phyloP scores from a whole-genome alignment of 192 early-diverging fungal species.

The Cetraspora pellucida region DNA sequence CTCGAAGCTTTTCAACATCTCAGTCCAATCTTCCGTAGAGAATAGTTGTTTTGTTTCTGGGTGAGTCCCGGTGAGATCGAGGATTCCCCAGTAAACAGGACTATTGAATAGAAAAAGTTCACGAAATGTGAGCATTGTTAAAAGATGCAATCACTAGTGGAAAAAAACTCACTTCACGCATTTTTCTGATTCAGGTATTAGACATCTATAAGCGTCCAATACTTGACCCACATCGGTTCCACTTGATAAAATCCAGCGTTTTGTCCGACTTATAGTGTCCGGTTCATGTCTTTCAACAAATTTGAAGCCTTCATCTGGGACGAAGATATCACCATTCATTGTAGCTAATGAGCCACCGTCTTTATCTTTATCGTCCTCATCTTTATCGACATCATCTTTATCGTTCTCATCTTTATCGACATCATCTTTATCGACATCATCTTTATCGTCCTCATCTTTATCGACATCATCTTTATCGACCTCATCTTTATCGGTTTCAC shows the following conservation, averaged over 20 bases:
- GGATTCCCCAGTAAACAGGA: slow-evolving; percentile 36
- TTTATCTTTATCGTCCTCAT: background rate
- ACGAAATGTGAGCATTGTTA: slow-evolving; percentile 28
- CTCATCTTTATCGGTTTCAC: background rate
- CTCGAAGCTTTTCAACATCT: slow-evolving; percentile 36
- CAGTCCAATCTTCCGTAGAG: slow-evolving; percentile 26
- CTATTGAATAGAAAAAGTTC: slow-evolving; percentile 18
- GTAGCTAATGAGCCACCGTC: background rate
- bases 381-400: background rate
- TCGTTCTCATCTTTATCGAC: background rate
- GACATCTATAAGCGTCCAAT: slow-evolving; percentile 5
- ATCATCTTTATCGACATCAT: background rate
- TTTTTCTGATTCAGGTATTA: slow-evolving; percentile 33
- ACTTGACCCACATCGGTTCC: slow-evolving; percentile 33
- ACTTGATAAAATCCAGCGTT: slow-evolving; percentile 33
- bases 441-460: background rate
- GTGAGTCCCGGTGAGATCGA: slow-evolving; percentile 32
- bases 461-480: background rate
- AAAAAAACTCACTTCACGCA: slow-evolving; percentile 31
- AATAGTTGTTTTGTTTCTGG: slow-evolving; percentile 34
- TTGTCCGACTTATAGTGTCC: slow-evolving; percentile 14
- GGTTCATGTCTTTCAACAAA: slow-evolving; percentile 33
- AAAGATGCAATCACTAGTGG: slow-evolving; percentile 25
- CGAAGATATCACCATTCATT: background rate
- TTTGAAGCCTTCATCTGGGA: slow-evolving; percentile 16